Percentiles rank a stretch among this genome's conserved stretches.
These are phyloP conservation scores for Corchorus olitorius DNA, from an alignment of 345 rosid species.

Conservation along the genomic window DNA sequence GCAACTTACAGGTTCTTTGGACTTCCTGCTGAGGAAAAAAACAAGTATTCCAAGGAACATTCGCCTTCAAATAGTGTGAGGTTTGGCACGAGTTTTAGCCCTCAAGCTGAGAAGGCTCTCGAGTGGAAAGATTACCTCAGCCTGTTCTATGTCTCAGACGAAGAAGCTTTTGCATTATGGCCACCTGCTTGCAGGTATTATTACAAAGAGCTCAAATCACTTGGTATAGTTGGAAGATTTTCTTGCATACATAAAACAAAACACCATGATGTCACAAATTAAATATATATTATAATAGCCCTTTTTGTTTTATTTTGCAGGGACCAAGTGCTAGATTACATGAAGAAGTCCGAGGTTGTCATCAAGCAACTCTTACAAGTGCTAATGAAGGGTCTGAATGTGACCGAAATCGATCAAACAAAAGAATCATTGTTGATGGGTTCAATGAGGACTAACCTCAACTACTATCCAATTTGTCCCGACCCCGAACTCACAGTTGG, in stretches of 20 bases:
- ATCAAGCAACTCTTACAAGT: conserved; percentile 15
- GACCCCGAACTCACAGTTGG: conserved; percentile 27
- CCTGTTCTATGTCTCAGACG: conserved; percentile 4
- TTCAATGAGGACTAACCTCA: conserved; percentile 17
- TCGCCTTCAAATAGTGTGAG: background rate
- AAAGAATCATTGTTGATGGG: conserved; percentile 20
- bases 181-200: conserved; percentile 28
- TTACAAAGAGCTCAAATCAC: background rate
- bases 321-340: conserved; percentile 13
- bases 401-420: conserved; percentile 13
- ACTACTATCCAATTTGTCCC: conserved; percentile 30
- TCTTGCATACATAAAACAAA: background rate
- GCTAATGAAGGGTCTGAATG: conserved; percentile 21
- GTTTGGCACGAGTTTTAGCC: conserved; percentile 24
- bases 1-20: conserved; percentile 27
- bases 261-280: background rate
- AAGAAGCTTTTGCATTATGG: conserved; percentile 23
- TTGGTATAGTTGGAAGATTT: background rate
- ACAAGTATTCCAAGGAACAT: conserved; percentile 11
- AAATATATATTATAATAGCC: background rate
- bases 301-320: background rate
- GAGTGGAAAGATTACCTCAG: conserved; percentile 34
- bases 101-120: conserved; percentile 19
- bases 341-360: conserved; percentile 25
- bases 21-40: conserved; percentile 14